Evolutionary conservation across 768 basidiomycete genomes (phyloP), one percentile per base, ranked within the genome.

Genomic region (Boletus barrowsii): DNA sequence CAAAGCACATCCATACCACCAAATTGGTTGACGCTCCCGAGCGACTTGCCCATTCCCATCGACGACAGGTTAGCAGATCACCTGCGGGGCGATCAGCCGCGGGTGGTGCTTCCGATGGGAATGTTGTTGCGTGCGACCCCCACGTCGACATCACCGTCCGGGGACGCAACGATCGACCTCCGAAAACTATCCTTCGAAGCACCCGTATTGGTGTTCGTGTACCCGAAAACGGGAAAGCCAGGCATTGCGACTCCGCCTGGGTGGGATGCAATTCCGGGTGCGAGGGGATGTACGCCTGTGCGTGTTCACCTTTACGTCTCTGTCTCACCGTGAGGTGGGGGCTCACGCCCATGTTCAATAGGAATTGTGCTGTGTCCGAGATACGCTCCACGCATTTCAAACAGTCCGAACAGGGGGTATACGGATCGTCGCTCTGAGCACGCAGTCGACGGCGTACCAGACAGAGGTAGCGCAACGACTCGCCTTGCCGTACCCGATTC

Each of bases 201-300:
- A 7, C 65, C 58, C 0, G 58, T 68, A 14, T n/a, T 66, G n/a
- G 55, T 62, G 42, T 68, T 68, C 20, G 55, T 56, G 13, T 66
- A 62, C 41, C 66, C 66, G 5, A 49, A 57, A 35, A 59, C 59
- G n/a, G 64, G 65, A 9, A 37, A 18, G 24, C 62, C 60, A 2
- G 51, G 62, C 2, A 41, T 60, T 3, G 35, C 52, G 2, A 65
- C 54, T 53, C 42, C 50, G 10, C 39, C 46, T 0, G 60, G 56
- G 5, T 67, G 66, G 57, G 66, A 62, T 45, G 63, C 53, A 26
- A 68, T 68, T 18, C 66, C 54, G 2, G 58, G 56, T 5, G 66
- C 60, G 48, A 59, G 66, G 45, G 60, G 60, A 11, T 67, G 59
- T 42, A 67, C 65, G 14, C 65, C 62, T 39, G 65, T 57, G 33